Base-by-base conservation (phyloP, 176 grass and related monocot species). In the Phoenix roebelenii region DNA sequence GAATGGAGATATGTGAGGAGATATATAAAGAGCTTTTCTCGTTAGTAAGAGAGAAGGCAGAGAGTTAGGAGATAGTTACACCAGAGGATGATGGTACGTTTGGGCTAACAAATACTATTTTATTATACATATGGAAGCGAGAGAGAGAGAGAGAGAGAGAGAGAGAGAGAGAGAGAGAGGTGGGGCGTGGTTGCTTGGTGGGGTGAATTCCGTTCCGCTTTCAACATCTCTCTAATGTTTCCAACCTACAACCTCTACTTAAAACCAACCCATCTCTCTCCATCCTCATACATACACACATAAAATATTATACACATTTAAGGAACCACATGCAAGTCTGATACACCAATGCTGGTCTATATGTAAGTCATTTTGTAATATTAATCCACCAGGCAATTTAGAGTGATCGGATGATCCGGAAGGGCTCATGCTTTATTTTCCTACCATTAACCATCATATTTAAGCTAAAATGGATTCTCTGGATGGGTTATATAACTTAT, bases 231-330 rank as follows among this genome's bases (percentile, higher is more conserved):
- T 66, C 51, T 63, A 71, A 88, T 79, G 89, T 88, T 94, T 94
- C 89, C 72, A 85, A 85, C 89, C 89, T 85, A 85, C 74, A 88
- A 85, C 84, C 74, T 94, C 89, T 94, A 94, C 89, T 87, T 85
- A 85, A 74, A 92, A 94, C 89, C 81, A 94, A 94, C 84, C 89
- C 70, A 58, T 88, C 80, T 48, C 72, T 78, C 66, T 78, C 77
- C 63, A 57, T 44, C 35, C 35, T 44, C 35, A 44, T 44, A 44
- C 3, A 44, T 44, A 14, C 35, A 10, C 12, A 44, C 35, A 12
- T 44, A 12, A 44, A 44, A 44, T 44, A 7, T 14, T 44, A 14
- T 44, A 44, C 10, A 44, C 35, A 44, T 3, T 12, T 14, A 44
- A 12, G 35, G 7, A 9, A 44, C 35, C 35, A 44, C 35, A 44